phyloP scores from a whole-genome alignment of 306 rosid genomes.

The Cicer cuneatum region DNA sequence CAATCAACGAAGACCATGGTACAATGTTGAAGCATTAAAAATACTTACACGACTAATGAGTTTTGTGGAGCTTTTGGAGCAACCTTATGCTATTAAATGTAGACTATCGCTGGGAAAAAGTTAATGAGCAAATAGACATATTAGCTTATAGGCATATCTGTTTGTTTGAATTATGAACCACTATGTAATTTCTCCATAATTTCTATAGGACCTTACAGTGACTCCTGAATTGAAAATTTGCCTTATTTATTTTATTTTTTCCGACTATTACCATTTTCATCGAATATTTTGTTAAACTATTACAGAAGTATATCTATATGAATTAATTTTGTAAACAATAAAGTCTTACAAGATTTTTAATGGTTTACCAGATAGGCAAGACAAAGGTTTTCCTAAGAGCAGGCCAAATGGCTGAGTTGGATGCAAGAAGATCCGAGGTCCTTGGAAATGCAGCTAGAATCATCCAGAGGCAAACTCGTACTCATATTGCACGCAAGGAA shows the following conservation, averaged over 20 bases:
- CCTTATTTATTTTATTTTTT: background rate
- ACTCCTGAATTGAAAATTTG: constrained; percentile 34
- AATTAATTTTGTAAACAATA: constrained; percentile 28
- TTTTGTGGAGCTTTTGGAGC: constrained; percentile 22
- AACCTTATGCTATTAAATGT: constrained; percentile 30
- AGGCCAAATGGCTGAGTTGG: constrained; percentile 99
- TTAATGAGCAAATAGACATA: constrained; percentile 16
- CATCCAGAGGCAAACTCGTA: constrained; percentile 92
- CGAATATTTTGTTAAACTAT: constrained; percentile 8
- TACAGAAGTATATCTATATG: constrained; percentile 20
- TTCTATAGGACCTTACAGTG: constrained; percentile 14
- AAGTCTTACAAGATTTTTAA: constrained; percentile 46
- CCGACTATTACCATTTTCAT: constrained; percentile 35
- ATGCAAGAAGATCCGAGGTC: constrained; percentile 96
- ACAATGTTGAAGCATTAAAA: constrained; percentile 32
- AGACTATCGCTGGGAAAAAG: background rate
- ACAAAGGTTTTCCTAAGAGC: constrained; percentile 91
- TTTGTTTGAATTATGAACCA: constrained; percentile 31
- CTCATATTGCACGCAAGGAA: constrained; percentile 92
- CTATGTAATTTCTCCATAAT: constrained; percentile 12
- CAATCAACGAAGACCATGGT: constrained; percentile 14
- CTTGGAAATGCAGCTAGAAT: constrained; percentile 95
- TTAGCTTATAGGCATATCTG: constrained; percentile 4
- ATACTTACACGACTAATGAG: constrained; percentile 17
- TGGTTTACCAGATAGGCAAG: constrained; percentile 92